phyloP scores from a whole-genome alignment of 495 filamentous ascomycete genomes.

The Penicillium herquei region DNA sequence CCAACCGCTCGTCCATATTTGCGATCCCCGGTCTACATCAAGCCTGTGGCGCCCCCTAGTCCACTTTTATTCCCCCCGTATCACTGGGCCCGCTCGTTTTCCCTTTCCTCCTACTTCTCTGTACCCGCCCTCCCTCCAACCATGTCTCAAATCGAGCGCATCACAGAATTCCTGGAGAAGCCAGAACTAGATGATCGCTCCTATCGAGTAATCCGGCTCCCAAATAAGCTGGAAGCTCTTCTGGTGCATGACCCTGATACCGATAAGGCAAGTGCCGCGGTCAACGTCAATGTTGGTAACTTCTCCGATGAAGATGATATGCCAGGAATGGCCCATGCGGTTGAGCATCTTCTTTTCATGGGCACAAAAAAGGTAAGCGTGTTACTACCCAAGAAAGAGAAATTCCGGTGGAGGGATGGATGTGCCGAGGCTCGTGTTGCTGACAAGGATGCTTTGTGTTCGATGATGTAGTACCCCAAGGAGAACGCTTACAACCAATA shows the following conservation, averaged over 20 bases:
- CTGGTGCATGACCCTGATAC: constrained; percentile 93
- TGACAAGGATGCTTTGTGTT: constrained; percentile 11
- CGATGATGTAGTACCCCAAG: constrained; percentile 65
- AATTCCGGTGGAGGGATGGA: background rate
- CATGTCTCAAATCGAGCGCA: constrained; percentile 57
- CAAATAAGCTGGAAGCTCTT: constrained; percentile 89
- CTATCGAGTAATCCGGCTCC: constrained; percentile 82
- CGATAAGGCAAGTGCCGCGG: constrained; percentile 92
- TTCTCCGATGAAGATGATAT: constrained; percentile 89
- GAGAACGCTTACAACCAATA: constrained; percentile 98
- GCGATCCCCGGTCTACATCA: constrained; percentile 9
- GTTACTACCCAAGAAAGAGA: background rate
- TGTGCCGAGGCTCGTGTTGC: background rate
- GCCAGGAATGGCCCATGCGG: constrained; percentile 90
- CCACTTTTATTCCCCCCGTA: constrained; percentile 18
- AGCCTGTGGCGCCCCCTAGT: constrained; percentile 2
- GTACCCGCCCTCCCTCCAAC: constrained; percentile 24
- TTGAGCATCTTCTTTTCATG: constrained; percentile 97
- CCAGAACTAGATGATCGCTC: constrained; percentile 84
- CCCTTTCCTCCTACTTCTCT: constrained; percentile 17
- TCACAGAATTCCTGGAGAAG: constrained; percentile 81
- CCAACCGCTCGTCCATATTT: constrained; percentile 19
- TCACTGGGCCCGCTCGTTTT: constrained; percentile 21
- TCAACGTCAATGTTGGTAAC: constrained; percentile 94
- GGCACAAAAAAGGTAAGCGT: constrained; percentile 82